Percentiles rank a stretch among this genome's conserved stretches.
phyloP scores from a whole-genome alignment of 305 asterid genomes.

The Ilex paraguariensis region DNA sequence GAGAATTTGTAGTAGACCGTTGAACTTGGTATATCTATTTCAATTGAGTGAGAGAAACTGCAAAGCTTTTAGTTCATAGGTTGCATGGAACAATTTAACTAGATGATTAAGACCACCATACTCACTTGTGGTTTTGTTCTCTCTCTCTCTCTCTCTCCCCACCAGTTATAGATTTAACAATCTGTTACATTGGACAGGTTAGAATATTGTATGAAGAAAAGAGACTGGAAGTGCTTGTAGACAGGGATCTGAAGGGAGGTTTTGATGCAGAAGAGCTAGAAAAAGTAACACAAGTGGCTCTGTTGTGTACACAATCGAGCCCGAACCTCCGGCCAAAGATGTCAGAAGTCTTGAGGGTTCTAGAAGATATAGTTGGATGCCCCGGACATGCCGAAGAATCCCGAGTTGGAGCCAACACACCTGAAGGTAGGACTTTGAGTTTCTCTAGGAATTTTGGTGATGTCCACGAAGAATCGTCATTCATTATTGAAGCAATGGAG shows the following conservation, averaged over 20 bases:
- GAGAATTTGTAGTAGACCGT: no score
- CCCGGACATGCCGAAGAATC: slow-evolving; percentile 39
- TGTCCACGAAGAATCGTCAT: slow-evolving; percentile 61
- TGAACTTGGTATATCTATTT: no score
- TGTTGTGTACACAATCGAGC: slow-evolving; percentile 62
- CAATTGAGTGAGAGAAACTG: no score
- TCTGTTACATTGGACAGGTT: slow-evolving; percentile 37
- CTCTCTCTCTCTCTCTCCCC: no score
- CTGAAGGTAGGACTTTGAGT: slow-evolving; percentile 53
- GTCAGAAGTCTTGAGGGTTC: slow-evolving; percentile 59
- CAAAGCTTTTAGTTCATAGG: no score
- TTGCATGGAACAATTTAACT: no score
- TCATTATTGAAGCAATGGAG: slow-evolving; percentile 76
- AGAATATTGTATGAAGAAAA: slow-evolving; percentile 50
- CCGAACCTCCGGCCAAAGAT: slow-evolving; percentile 73
- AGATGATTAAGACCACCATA: no score
- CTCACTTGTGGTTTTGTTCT: no score
- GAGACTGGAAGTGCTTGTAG: slow-evolving; percentile 62
- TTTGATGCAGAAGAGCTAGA: slow-evolving; percentile 52
- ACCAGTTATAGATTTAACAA: no score
- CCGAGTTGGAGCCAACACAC: slow-evolving; percentile 38
- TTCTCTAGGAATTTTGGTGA: slow-evolving; percentile 60
- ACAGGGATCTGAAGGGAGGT: slow-evolving; percentile 62
- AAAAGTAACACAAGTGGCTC: slow-evolving; percentile 55
- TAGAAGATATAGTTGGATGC: slow-evolving; percentile 57